These are phyloP conservation scores for Debaryomyces psychrophilus DNA, from an alignment of 1,139 yeast species.

Conservation along the genomic window DNA sequence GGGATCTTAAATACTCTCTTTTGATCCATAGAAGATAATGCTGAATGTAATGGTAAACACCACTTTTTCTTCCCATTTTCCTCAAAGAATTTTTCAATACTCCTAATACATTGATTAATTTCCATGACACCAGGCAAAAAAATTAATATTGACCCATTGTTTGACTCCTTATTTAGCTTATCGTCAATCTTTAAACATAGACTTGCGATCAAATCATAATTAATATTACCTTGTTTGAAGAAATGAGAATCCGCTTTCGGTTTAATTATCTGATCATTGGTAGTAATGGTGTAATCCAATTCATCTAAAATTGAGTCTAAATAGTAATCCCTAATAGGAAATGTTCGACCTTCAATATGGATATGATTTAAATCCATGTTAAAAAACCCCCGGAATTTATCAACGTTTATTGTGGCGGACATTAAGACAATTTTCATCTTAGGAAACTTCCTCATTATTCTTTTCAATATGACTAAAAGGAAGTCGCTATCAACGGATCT, in stretches of 20 bases:
- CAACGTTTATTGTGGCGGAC: slow-evolving; percentile 91
- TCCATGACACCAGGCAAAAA: slow-evolving; percentile 93
- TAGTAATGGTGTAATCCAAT: slow-evolving; percentile 55
- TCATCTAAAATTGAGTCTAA: slow-evolving; percentile 64
- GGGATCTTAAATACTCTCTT: slow-evolving; percentile 64
- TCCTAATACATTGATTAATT: slow-evolving; percentile 54
- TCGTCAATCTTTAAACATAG: slow-evolving; percentile 57
- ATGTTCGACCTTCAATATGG: slow-evolving; percentile 92
- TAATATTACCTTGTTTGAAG: slow-evolving; percentile 66
- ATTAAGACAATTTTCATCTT: slow-evolving; percentile 74
- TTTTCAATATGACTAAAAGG: slow-evolving; percentile 73
- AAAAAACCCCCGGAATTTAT: slow-evolving; percentile 70
- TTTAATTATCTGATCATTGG: slow-evolving; percentile 42
- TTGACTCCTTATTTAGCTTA: slow-evolving; percentile 39
- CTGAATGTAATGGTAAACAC: slow-evolving; percentile 86
- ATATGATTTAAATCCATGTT: slow-evolving; percentile 50
- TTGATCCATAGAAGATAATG: slow-evolving; percentile 82
- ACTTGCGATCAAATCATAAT: slow-evolving; percentile 68
- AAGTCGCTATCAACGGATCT: slow-evolving; percentile 91
- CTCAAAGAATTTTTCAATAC: slow-evolving; percentile 25
- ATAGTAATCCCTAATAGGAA: slow-evolving; percentile 79
- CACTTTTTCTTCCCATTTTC: slow-evolving; percentile 22
- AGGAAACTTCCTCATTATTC: slow-evolving; percentile 48
- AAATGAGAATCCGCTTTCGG: slow-evolving; percentile 68
- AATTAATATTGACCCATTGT: slow-evolving; percentile 75